phyloP scores from a whole-genome alignment of 2,329 filamentous ascomycete genomes.

The Harringtonia lauricola region DNA sequence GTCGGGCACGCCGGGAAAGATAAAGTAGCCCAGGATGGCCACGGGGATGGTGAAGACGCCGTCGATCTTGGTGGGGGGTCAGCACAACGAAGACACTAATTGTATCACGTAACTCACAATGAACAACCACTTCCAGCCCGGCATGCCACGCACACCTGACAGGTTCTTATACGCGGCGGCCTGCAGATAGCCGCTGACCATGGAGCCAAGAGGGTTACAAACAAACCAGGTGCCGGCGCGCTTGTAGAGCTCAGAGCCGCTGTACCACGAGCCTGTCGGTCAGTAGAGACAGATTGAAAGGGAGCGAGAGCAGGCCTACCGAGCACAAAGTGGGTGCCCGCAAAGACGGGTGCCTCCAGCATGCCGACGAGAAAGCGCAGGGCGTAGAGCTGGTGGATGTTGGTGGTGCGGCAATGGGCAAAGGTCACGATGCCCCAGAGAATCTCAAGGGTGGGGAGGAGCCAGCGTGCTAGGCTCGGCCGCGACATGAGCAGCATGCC shows the following conservation, averaged over 20 bases:
- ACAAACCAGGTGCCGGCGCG: conserved; percentile 14
- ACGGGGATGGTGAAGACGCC: conserved; percentile 45
- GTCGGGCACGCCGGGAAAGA: conserved; percentile 29
- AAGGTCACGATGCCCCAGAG: conserved; percentile 22
- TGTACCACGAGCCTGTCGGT: conserved; percentile 13
- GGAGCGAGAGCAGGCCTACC: conserved; percentile 7
- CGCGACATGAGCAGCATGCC: conserved; percentile 20
- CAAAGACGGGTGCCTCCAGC: conserved; percentile 21
- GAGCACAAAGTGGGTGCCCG: conserved; percentile 21
- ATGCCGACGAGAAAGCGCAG: conserved; percentile 20
- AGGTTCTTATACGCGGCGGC: conserved; percentile 43
- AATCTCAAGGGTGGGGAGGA: conserved; percentile 19
- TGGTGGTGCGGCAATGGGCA: conserved; percentile 17
- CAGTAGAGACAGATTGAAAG: background rate
- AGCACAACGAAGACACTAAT: background rate
- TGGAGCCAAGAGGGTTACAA: conserved; percentile 15
- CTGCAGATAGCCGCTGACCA: conserved; percentile 30
- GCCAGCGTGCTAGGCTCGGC: conserved; percentile 19
- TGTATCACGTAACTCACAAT: background rate
- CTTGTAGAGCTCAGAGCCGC: conserved; percentile 18
- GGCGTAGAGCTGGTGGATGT: conserved; percentile 19
- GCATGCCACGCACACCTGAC: conserved; percentile 35
- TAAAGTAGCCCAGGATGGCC: conserved; percentile 36
- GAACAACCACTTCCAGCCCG: conserved; percentile 40
- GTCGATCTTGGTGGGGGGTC: conserved; percentile 31